Evolutionary conservation across 192 early-diverging fungal genomes (phyloP), one percentile per base, ranked within the genome.

Genomic region (Allomyces macrogynus): DNA sequence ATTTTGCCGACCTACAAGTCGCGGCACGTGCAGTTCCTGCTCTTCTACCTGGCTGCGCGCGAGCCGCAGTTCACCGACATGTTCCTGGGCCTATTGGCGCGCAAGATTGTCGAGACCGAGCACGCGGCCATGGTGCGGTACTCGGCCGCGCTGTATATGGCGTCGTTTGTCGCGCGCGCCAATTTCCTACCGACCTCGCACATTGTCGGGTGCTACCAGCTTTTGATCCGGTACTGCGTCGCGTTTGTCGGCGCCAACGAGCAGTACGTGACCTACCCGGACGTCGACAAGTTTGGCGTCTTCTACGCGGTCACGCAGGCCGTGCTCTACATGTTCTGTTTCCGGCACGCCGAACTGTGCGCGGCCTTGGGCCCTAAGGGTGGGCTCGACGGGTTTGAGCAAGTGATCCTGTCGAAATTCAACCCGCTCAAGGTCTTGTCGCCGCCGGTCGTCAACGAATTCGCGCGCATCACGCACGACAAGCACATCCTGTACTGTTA

Each of bases 281-380:
- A 92, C 61, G 71, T 81, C 10, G 77, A 82, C 60, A 75, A 80
- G 40, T 84, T 89, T 67, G 78, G 80, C 0, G 85, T 89, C 57
- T 93, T 98, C 67, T 98, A 93, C 68, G 78, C 86, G 3, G 79
- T 86, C 11, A 83, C 92, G 4, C 92, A 96, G 66, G 88, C 91
- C 0, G 64, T 89, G n/a, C 72, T 98, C 61, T 98, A 96, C 70
- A 81, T 93, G 14, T 96, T 95, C 66, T 95, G 92, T 74, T 98
- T 93, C 74, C 81, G 91, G 10, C 96, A 93, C 92, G 81, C 81
- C 65, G 82, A 91, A 65, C 70, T 98, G 44, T 78, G 84, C 26
- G 64, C 76, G 61, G 78, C 74, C 0, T 70, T 63, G 1, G 68
- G 62, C 12, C 62, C 26, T 65, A 66, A 7, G 23, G 69, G 14